A percentile compares a stretch with the other conserved stretches of the same genome.
phyloP scores from a whole-genome alignment of 2,329 filamentous ascomycete species.

The Trichoderma gracile region DNA sequence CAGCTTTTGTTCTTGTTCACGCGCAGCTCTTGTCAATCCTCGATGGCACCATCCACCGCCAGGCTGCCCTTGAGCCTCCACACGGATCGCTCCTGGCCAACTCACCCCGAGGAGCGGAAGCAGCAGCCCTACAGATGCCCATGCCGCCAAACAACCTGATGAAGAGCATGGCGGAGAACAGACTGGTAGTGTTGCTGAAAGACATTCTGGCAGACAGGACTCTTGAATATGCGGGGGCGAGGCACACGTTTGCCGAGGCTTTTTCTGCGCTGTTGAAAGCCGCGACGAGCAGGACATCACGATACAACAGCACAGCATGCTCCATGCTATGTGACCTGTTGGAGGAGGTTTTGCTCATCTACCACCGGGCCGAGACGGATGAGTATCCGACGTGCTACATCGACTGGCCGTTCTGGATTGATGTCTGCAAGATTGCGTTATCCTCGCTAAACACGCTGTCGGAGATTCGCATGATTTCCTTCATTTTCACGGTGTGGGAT shows the following conservation, averaged over 20 bases:
- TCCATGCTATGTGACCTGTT: conserved; percentile 91
- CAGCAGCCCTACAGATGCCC: conserved; percentile 62
- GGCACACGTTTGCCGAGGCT: conserved; percentile 72
- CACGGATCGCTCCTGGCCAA: conserved; percentile 48
- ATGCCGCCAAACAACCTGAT: conserved; percentile 68
- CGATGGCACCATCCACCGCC: conserved; percentile 81
- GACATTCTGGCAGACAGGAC: conserved; percentile 66
- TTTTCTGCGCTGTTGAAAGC: conserved; percentile 74
- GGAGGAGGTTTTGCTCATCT: conserved; percentile 74
- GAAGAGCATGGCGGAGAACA: conserved; percentile 84
- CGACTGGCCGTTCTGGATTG: conserved; percentile 84
- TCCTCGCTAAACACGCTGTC: conserved; percentile 86
- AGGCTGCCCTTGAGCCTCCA: conserved; percentile 54
- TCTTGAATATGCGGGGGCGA: conserved; percentile 44
- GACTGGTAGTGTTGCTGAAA: conserved; percentile 76
- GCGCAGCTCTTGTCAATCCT: conserved; percentile 77
- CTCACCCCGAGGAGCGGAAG: conserved; percentile 58
- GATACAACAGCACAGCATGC: conserved; percentile 80
- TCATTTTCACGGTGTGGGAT: conserved; percentile 80
- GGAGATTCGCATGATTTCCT: conserved; percentile 79
- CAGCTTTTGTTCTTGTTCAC: conserved; percentile 78
- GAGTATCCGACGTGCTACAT: conserved; percentile 50
- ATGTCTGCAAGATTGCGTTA: conserved; percentile 76
- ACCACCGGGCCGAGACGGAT: conserved; percentile 50
- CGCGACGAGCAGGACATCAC: conserved; percentile 71